Evolutionary conservation across 805 yeast species (phyloP), one percentile per base, ranked within the genome.

Genomic region (Yarrowia keelungensis): DNA sequence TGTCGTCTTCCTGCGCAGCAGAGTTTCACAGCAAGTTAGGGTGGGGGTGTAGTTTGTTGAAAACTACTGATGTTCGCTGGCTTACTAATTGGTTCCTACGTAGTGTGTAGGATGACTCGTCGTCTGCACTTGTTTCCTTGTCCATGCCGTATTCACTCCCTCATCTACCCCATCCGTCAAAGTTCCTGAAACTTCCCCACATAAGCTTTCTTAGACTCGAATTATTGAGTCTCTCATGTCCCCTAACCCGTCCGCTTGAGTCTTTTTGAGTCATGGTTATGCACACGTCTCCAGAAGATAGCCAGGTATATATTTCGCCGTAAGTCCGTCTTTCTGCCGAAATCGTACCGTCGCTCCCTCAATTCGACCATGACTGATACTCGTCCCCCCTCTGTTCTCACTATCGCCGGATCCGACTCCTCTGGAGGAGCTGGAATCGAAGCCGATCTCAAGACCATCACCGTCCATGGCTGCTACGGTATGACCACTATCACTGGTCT

Each of bases 391-490:
- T 19, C 41, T 15, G 68, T 65, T n/a, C 61, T 65, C 43, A 65
- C 61, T n/a, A 51, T 65, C 32, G 59, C 58, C 70, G 97, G 97
- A 0, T 88, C 94, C 0, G 97, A 91, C 75, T 85, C 88, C 53
- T 88, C 94, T 11, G 97, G 97, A 2, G 97, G 97, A 3, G 97
- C 97, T 2, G 97, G 97, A 2, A 87, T 91, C 62, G 97, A 91
- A 76, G 97, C 97, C 0, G 97, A 91, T 75, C 75, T 91, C 46
- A 92, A 92, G 78, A 87, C 97, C 0, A 84, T 91, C 68, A 82
- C 89, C 3, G 89, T 90, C 1, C 90, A 89, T 73, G 85, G 86
- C 15, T 91, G 91, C 64, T 90, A 87, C 74, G 97, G 90, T 0
- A 78, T 88, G 76, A 89, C 93, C 0, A 89, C 92, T 73, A 86